These are phyloP conservation scores for Nadsonia fulvescens DNA, from an alignment of 805 yeast species.

Conservation along the genomic window DNA sequence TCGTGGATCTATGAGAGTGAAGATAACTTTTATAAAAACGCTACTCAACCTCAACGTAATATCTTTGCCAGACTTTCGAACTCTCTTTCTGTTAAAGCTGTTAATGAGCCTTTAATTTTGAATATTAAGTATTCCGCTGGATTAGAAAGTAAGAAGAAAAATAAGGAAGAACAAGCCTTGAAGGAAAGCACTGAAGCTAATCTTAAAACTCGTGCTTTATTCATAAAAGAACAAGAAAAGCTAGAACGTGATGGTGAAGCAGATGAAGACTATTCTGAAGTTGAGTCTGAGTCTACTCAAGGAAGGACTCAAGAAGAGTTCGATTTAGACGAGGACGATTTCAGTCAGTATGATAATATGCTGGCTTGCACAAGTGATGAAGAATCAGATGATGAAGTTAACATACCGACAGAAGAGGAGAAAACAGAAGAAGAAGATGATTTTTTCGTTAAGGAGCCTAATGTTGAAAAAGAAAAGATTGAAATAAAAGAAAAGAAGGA, in stretches of 20 bases:
- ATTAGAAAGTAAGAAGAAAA: conserved; percentile 2
- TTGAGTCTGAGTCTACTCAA: conserved; percentile 7
- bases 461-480: conserved; percentile 38
- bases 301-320: not conserved
- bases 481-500: conserved; percentile 19
- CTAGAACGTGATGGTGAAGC: conserved; percentile 8
- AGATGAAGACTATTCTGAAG: conserved; percentile 11
- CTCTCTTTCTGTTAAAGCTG: conserved; percentile 8
- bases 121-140: conserved; percentile 8
- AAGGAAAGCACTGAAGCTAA: conserved; percentile 1
- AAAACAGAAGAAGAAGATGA: conserved; percentile 21
- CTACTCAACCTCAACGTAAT: conserved; percentile 7
- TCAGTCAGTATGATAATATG: conserved; percentile 21
- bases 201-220: conserved; percentile 1
- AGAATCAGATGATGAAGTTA: conserved; percentile 5
- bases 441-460: conserved; percentile 15
- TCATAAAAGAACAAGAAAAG: conserved; percentile 1
- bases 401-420: conserved; percentile 7
- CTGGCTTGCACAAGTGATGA: conserved; percentile 16
- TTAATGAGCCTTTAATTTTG: conserved; percentile 5
- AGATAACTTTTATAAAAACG: conserved; percentile 5
- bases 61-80: conserved; percentile 13
- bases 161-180: not conserved
- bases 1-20: conserved; percentile 5
- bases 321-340: conserved; percentile 11